A percentile compares a stretch with the other conserved stretches of the same genome.
phyloP scores from a whole-genome alignment of 139 green algal genomes.

The Closterium sp. region DNA sequence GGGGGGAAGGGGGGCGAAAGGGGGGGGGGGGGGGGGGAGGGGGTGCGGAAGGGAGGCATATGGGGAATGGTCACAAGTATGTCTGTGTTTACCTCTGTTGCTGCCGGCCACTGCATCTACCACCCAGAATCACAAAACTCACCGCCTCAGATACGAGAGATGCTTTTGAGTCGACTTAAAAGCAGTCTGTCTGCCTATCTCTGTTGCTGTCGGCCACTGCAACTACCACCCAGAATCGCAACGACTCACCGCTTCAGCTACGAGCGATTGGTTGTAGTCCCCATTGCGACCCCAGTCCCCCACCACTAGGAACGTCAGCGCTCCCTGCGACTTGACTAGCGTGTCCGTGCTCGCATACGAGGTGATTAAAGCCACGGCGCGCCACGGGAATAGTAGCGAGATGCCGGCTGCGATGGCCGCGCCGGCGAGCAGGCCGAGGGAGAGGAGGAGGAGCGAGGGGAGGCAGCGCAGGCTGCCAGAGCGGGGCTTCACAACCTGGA shows the following conservation, averaged over 20 bases:
- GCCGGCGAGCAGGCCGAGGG: not conserved
- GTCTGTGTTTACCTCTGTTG: too few relatives aligned
- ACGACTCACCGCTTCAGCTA: too few relatives aligned
- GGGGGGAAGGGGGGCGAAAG: too few relatives aligned
- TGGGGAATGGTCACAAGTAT: too few relatives aligned
- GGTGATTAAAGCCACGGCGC: not conserved
- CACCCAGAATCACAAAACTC: too few relatives aligned
- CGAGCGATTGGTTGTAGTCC: too few relatives aligned
- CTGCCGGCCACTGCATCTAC: too few relatives aligned
- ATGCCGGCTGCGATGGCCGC: not conserved
- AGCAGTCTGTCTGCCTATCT: too few relatives aligned
- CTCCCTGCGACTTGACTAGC: conserved; percentile 8
- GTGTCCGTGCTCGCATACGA: not conserved
- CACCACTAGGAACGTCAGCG: not conserved
- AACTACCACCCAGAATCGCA: not conserved
- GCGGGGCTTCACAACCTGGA: not conserved
- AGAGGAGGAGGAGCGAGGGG: not conserved
- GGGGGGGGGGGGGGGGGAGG: not conserved
- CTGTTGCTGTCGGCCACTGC: not conserved
- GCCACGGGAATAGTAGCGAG: not conserved
- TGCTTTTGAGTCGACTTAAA: too few relatives aligned
- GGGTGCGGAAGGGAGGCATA: too few relatives aligned
- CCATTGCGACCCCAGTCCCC: too few relatives aligned
- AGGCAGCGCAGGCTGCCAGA: not conserved
- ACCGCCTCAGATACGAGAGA: too few relatives aligned